phyloP scores from a whole-genome alignment of 208 protist genomes.

The Strigomonas culicis region DNA sequence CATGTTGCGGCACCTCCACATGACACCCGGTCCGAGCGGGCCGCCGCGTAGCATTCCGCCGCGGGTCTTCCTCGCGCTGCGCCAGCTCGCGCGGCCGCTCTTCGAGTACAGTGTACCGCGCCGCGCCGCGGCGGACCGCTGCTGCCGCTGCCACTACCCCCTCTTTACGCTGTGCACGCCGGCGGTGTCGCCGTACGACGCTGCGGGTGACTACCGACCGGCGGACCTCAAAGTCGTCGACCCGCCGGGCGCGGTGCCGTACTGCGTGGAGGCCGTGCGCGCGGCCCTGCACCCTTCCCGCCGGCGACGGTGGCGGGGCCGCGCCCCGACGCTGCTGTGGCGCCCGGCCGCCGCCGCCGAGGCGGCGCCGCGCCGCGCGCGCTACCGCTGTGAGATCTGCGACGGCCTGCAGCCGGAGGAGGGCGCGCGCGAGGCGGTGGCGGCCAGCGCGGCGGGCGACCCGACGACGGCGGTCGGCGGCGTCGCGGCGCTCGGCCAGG shows the following conservation, averaged over 20 bases:
- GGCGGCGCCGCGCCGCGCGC: slow-evolving; percentile 15
- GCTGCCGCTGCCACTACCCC: slow-evolving; percentile 55
- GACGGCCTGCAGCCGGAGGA: slow-evolving; percentile 25
- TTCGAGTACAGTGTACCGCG: slow-evolving; percentile 43
- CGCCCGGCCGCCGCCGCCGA: slow-evolving; percentile 6
- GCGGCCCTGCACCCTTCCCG: neutral
- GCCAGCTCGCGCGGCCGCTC: slow-evolving; percentile 23
- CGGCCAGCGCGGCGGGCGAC: neutral
- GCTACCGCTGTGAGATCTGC: slow-evolving; percentile 67
- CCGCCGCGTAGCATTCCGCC: slow-evolving; percentile 5
- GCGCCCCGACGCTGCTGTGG: neutral
- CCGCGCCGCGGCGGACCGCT: slow-evolving; percentile 16
- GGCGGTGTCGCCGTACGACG: slow-evolving; percentile 35
- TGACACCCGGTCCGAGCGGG: slow-evolving; percentile 16
- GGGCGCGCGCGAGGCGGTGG: neutral
- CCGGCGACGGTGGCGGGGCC: slow-evolving; percentile 6
- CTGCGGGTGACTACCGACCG: neutral
- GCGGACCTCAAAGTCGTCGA: neutral
- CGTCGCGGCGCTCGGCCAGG: neutral
- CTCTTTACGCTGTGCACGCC: slow-evolving; percentile 58
- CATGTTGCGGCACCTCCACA: slow-evolving; percentile 59
- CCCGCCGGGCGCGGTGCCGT: neutral
- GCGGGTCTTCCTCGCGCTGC: neutral
- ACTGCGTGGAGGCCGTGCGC: neutral
- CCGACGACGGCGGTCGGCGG: neutral